A percentile compares a stretch with the other conserved stretches of the same genome.
Evolutionary conservation across 345 rosid species (phyloP).

Genomic region (Pelargonium nanum): DNA sequence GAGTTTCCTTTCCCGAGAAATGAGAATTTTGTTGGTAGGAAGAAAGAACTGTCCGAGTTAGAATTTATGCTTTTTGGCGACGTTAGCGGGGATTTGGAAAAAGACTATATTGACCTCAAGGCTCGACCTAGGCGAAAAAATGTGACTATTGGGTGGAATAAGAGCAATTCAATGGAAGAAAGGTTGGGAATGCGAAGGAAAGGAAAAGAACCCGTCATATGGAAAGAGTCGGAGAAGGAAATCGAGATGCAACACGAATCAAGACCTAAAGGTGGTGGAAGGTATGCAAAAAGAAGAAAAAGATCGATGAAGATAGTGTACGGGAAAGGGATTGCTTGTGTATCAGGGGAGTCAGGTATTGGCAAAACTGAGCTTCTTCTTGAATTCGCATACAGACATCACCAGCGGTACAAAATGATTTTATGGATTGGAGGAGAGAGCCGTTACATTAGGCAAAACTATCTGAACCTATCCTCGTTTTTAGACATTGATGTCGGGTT

Average conservation of each 20-base stretch:
- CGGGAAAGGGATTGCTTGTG: constrained; percentile 86
- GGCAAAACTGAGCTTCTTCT: constrained; percentile 97
- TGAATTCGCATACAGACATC: constrained; percentile 74
- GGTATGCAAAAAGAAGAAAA: constrained; percentile 49
- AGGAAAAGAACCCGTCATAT: constrained; percentile 79
- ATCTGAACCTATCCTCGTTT: constrained; percentile 64
- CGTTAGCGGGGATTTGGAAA: constrained; percentile 57
- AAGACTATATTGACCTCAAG: constrained; percentile 77
- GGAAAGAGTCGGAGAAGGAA: constrained; percentile 96
- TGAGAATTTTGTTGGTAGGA: constrained; percentile 74
- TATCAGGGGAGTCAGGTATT: constrained; percentile 80
- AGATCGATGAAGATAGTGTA: constrained; percentile 50
- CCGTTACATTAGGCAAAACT: constrained; percentile 77
- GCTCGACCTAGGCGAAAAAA: constrained; percentile 70
- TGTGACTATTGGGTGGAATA: constrained; percentile 61
- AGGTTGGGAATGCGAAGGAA: constrained; percentile 38
- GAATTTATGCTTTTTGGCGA: constrained; percentile 88
- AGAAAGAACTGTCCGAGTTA: constrained; percentile 77
- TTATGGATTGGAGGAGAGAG: constrained; percentile 93
- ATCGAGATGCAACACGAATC: constrained; percentile 62
- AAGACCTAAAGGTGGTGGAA: constrained; percentile 30
- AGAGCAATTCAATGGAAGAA: constrained; percentile 38
- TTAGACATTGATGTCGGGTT: constrained; percentile 79
- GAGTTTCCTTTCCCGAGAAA: constrained; percentile 85
- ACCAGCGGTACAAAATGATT: constrained; percentile 91